These are phyloP conservation scores for Calocybe cyanea DNA, from an alignment of 768 basidiomycete genomes.

Conservation along the genomic window DNA sequence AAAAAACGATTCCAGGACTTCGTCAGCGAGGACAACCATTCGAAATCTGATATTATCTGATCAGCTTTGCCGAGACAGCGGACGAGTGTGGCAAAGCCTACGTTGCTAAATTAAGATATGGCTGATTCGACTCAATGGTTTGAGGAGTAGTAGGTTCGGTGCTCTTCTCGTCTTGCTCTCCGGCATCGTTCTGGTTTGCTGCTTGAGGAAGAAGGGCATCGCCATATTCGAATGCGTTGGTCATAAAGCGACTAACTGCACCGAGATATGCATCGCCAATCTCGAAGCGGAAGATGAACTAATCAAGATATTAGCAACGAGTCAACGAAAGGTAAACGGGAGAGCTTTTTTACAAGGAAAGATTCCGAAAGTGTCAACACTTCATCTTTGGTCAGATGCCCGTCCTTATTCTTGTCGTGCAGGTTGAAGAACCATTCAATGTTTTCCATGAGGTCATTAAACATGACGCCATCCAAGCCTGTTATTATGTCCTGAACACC, in stretches of 20 bases:
- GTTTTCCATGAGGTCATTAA: constrained; percentile 96
- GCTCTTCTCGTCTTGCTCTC: constrained; percentile 18
- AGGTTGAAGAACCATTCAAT: constrained; percentile 99
- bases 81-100: constrained; percentile 27
- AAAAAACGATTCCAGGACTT: constrained; percentile 95
- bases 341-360: constrained; percentile 61
- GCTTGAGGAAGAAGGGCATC: constrained; percentile 76
- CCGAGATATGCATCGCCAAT: constrained; percentile 95
- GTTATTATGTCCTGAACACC: constrained; percentile 72
- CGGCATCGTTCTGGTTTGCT: neutral
- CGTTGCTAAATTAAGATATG: constrained; percentile 91
- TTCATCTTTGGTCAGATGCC: constrained; percentile 93
- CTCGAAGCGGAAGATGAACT: constrained; percentile 99
- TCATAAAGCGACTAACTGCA: constrained; percentile 95
- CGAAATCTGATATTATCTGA: constrained; percentile 63
- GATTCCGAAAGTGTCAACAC: constrained; percentile 94
- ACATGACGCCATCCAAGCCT: constrained; percentile 89
- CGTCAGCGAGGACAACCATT: constrained; percentile 97
- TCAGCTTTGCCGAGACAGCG: neutral
- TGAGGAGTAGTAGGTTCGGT: constrained; percentile 35
- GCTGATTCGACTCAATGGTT: constrained; percentile 69
- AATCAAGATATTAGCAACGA: constrained; percentile 6
- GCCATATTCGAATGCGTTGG: constrained; percentile 97
- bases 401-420: constrained; percentile 95
- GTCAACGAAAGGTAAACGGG: too few species aligned